Evolutionary conservation across 1,284 basidiomycete genomes (phyloP), one percentile per base, ranked within the genome.

Genomic region (Apiotrichum siamense): DNA sequence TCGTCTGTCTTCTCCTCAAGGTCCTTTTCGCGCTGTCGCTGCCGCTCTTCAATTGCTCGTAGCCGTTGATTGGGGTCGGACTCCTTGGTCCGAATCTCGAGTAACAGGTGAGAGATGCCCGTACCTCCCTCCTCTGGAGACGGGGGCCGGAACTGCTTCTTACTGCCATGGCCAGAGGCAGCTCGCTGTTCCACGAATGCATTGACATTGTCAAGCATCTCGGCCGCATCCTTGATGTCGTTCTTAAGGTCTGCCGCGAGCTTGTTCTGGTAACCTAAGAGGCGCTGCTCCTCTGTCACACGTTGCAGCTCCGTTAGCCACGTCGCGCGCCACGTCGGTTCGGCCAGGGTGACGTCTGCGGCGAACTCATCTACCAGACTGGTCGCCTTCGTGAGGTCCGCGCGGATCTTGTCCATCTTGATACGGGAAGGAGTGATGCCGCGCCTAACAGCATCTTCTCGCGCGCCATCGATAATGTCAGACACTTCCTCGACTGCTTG

Each of bases 291-390:
- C 70, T 97, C 93, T 40, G 97, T 88, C 54, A 98, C 93, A 61
- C 91, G 89, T 76, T 91, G 87, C 69, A 98, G 74, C 76, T 98
- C 94, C 64, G 88, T 83, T 63, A 89, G 88, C 94, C 94, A 98
- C 23, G 93, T 97, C 79, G 94, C 91, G 77, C 94, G 91, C 94
- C 94, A 98, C 79, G 88, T 88, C 44, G 94, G 92, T 66, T 88
- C 92, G 63, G 96, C 83, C 4, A 87, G 87, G 60, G 85, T 82
- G 60, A 97, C 87, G 69, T 94, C 90, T 58, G 85, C 82, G 61
- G 84, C 83, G 47, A 98, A 78, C 59, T 83, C 84, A 53, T 84
- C 80, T 33, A 97, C 78, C 70, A 92, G 85, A 17, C 77, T 73
- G 21, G 81, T 79, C 18, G 86, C 82, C n/a, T 79, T 75, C 17